Percentiles rank a stretch among this genome's conserved stretches.
Conservation (phyloP, 2,329 filamentous ascomycete genomes). For the Escovopsis sp. region DNA sequence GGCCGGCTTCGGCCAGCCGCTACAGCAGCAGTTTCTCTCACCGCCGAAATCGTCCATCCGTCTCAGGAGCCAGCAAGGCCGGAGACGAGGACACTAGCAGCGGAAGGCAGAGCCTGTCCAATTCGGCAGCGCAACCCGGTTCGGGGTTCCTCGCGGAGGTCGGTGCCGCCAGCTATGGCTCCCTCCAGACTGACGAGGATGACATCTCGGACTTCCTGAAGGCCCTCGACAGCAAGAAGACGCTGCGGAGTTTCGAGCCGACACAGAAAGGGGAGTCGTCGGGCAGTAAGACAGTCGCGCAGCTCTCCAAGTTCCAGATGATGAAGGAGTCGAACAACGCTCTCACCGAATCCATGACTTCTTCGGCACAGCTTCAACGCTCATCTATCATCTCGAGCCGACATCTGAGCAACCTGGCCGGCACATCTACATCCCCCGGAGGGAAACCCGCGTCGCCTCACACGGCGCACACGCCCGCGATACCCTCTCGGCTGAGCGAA, state of each 20-base stretch:
- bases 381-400: slow-evolving; percentile 61
- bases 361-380: slow-evolving; percentile 69
- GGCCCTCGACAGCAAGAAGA: slow-evolving; percentile 73
- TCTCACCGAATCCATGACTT: slow-evolving; percentile 85
- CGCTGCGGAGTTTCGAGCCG: slow-evolving; percentile 62
- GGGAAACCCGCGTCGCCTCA: slow-evolving; percentile 81
- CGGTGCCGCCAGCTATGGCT: slow-evolving; percentile 50
- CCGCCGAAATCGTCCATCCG: slow-evolving; percentile 61
- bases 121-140: slow-evolving; percentile 54
- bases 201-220: slow-evolving; percentile 91
- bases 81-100: slow-evolving; percentile 63
- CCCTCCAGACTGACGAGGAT: slow-evolving; percentile 64
- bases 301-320: slow-evolving; percentile 69
- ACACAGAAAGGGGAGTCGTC: slow-evolving; percentile 52
- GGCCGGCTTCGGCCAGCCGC: slow-evolving; percentile 59
- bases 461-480: slow-evolving; percentile 82
- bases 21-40: slow-evolving; percentile 94
- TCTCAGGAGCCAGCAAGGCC: slow-evolving; percentile 52
- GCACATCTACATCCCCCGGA: slow-evolving; percentile 70
- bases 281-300: slow-evolving; percentile 60
- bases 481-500: slow-evolving; percentile 84
- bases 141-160: slow-evolving; percentile 65
- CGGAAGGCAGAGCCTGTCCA: slow-evolving; percentile 60
- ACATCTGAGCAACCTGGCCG: slow-evolving; percentile 42
- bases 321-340: slow-evolving; percentile 83